Conservation (phyloP, 305 asterid genomes). For the Rubia occidens region DNA sequence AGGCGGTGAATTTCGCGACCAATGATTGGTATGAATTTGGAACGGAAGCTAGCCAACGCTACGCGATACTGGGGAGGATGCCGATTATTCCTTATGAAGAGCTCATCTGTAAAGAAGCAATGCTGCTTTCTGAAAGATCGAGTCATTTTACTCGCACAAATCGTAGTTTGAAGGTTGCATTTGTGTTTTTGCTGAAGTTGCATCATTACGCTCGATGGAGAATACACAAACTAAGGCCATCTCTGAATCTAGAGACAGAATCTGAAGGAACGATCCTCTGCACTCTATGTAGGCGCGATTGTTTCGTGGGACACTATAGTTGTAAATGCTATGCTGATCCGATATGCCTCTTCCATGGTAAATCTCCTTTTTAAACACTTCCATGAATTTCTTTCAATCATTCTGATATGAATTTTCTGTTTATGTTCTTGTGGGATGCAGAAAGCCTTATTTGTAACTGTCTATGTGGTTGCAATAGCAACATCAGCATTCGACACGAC, state of each 20-base stretch:
- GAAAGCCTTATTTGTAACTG: conserved; percentile 23
- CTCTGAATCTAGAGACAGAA: conserved; percentile 9
- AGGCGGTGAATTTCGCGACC: conserved; percentile 38
- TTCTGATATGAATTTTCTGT: not conserved
- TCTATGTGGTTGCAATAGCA: conserved; percentile 18
- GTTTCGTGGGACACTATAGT: conserved; percentile 30
- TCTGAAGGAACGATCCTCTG: conserved; percentile 22
- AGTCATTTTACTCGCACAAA: not conserved
- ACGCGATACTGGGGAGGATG: conserved; percentile 23
- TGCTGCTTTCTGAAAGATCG: conserved; percentile 22
- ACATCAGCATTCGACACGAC: conserved; percentile 23
- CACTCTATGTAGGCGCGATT: conserved; percentile 32
- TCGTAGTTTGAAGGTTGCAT: conserved; percentile 22
- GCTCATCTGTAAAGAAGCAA: conserved; percentile 37
- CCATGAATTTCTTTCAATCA: not conserved
- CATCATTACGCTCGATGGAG: conserved; percentile 30
- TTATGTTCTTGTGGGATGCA: conserved; percentile 12
- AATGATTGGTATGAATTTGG: conserved; percentile 38
- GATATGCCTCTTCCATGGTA: conserved; percentile 40
- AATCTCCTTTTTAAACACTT: not conserved
- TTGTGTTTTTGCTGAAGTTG: conserved; percentile 26
- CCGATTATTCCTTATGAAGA: conserved; percentile 41
- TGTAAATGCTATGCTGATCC: conserved; percentile 28
- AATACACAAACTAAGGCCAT: conserved; percentile 18
- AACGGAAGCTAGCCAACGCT: conserved; percentile 28